Evolutionary conservation across 768 basidiomycete species (phyloP).

Genomic region (Leccinum barrowsii): DNA sequence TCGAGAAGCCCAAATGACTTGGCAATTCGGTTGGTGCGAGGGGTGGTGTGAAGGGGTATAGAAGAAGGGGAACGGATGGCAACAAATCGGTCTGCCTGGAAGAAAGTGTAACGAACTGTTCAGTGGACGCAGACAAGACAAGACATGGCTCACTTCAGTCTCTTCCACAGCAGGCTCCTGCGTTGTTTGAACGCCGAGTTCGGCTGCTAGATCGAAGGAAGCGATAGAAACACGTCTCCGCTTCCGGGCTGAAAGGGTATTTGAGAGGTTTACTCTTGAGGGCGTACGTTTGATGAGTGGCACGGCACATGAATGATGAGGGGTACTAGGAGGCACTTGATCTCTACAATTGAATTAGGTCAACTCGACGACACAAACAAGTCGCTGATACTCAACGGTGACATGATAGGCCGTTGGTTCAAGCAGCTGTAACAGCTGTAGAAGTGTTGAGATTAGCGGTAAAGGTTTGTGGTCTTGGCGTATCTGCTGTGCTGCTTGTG

Average conservation of each 20-base stretch:
- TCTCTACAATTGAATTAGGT: conserved; percentile 20
- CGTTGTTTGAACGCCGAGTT: conserved; percentile 23
- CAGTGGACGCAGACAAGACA: not conserved
- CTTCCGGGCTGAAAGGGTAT: conserved; percentile 39
- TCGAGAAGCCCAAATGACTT: conserved; percentile 57
- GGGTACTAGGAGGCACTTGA: conserved; percentile 23
- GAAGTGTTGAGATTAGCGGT: not conserved
- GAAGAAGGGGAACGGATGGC: conserved; percentile 46
- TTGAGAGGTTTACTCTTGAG: conserved; percentile 37
- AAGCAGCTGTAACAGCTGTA: not conserved
- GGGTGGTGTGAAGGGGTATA: conserved; percentile 58
- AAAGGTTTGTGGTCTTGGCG: not conserved
- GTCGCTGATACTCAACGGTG: conserved; percentile 29
- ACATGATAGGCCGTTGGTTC: conserved; percentile 14
- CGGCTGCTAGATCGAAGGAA: conserved; percentile 36
- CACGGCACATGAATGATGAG: conserved; percentile 23
- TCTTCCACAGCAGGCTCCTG: conserved; percentile 23
- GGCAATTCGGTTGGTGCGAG: conserved; percentile 65
- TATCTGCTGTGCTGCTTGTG: not conserved
- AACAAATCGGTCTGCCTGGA: conserved; percentile 61
- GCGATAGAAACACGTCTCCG: conserved; percentile 40
- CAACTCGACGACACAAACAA: conserved; percentile 10
- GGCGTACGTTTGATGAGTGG: conserved; percentile 36
- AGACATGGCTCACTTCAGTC: conserved; percentile 24
- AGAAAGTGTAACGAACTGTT: not conserved